Base-by-base conservation (phyloP, 2,329 filamentous ascomycete species). In the Penicillium nordicum region DNA sequence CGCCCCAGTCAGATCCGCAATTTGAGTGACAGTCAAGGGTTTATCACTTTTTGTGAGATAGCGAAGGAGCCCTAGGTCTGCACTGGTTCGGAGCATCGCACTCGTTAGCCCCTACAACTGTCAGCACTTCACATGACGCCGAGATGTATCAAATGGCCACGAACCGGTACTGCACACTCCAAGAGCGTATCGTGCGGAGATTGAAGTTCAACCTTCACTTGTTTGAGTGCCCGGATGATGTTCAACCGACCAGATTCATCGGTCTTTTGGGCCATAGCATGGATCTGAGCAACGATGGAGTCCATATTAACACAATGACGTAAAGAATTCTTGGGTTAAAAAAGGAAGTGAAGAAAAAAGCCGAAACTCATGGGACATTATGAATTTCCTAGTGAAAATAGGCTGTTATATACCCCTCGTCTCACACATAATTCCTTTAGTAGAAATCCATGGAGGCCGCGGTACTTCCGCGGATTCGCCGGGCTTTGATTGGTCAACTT, bases 241-340 rank as follows among this genome's bases (percentile, higher is more conserved):
- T 52, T 44, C 45, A 60, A 38, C 10, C 61, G 63, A 21, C 57
- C 61, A 7, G 46, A 60, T 23, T 65, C 61, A 57, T 66, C 60
- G 45, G 63, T 52, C 1, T 52, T 52, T 43, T 59, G 32, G 16
- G 59, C 63, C 37, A 69, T 45, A 11, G 44, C 32, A 10, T 51
- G 56, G 32, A 69, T 59, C 43, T 64, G 63, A 49, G 57, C 32
- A 44, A 60, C n/a, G 25, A 63, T 57, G n/a, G 60, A 32, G 25
- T 65, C 58, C 63, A 65, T 65, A 14, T 51, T 56, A 47, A 38
- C 14, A 36, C 2, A 27, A 29, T 10, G 29, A 23, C 23, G 12
- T 9, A 21, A 21, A 16, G 10, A 2, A 16, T 23, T 23, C 10
- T 32, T 21, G 7, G n/a, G 4, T 14, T 12, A 8, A 12, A 29